Evolutionary conservation across 192 early-diverging fungal genomes (phyloP).

Genomic region (Coemansia sp.): DNA sequence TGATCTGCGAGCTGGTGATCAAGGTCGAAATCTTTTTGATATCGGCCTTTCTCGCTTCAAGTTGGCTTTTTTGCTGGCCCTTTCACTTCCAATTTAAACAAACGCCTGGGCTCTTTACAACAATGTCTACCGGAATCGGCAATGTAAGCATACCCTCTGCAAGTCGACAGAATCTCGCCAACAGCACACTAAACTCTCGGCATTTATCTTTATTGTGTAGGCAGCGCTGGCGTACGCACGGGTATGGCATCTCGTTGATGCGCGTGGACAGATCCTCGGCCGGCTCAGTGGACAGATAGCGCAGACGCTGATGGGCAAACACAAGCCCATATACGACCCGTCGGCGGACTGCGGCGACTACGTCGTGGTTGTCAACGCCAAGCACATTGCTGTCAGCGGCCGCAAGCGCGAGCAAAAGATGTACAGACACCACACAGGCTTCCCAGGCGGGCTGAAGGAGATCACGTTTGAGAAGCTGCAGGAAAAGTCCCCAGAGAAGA

Average conservation of each 20-base stretch:
- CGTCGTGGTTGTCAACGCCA: slow-evolving; percentile 93
- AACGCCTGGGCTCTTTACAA: background rate
- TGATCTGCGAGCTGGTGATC: background rate
- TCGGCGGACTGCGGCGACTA: slow-evolving; percentile 93
- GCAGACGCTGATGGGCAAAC: slow-evolving; percentile 93
- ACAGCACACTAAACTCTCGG: background rate
- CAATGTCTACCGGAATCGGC: slow-evolving; percentile 52
- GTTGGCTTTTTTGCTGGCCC: background rate
- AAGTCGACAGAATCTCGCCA: background rate
- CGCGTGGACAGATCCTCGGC: slow-evolving; percentile 82
- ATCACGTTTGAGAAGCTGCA: slow-evolving; percentile 70
- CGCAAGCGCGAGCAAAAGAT: slow-evolving; percentile 83
- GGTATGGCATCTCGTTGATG: slow-evolving; percentile 92
- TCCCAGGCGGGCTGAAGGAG: slow-evolving; percentile 83
- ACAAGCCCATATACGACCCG: slow-evolving; percentile 91
- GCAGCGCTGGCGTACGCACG: slow-evolving; percentile 82
- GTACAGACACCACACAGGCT: slow-evolving; percentile 84
- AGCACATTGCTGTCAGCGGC: slow-evolving; percentile 73
- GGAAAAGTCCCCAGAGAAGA: slow-evolving; percentile 73
- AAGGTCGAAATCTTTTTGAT: background rate
- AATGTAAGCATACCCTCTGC: slow-evolving; percentile 31
- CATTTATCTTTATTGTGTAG: slow-evolving; percentile 35
- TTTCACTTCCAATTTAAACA: background rate
- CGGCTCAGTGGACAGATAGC: slow-evolving; percentile 79
- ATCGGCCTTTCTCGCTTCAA: background rate